Percentiles rank a stretch among this genome's conserved stretches.
These are phyloP conservation scores for Penicillium griseofulvum DNA, from an alignment of 2,329 filamentous ascomycete genomes.

Conservation along the genomic window DNA sequence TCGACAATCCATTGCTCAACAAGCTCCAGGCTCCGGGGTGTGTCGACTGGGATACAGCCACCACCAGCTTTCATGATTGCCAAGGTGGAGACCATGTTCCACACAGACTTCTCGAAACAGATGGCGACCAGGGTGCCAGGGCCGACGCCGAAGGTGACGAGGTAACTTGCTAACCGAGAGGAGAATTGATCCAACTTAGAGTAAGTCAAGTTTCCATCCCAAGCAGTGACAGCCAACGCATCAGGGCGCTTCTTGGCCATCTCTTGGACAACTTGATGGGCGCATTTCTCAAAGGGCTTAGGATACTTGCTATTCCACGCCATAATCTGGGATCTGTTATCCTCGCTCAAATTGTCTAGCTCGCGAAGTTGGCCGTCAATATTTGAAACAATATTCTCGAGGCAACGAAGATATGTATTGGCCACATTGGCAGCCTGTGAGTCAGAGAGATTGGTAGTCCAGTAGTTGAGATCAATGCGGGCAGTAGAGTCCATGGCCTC, in stretches of 20 bases:
- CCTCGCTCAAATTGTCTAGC: slow-evolving; percentile 41
- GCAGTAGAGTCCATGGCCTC: slow-evolving; percentile 45
- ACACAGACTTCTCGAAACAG: slow-evolving; percentile 30
- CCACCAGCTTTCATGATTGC: slow-evolving; percentile 33
- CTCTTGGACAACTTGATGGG: slow-evolving; percentile 29
- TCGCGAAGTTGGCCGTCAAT: slow-evolving; percentile 31
- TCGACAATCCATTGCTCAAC: slow-evolving; percentile 42
- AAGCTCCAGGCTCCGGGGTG: slow-evolving; percentile 27
- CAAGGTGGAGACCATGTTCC: slow-evolving; percentile 30
- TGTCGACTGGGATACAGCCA: slow-evolving; percentile 39
- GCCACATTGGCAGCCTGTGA: slow-evolving; percentile 41
- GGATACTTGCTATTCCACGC: slow-evolving; percentile 31
- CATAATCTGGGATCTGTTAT: slow-evolving; percentile 30
- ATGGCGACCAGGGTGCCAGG: slow-evolving; percentile 28
- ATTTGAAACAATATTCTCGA: slow-evolving; percentile 41
- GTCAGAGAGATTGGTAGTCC: slow-evolving; percentile 41
- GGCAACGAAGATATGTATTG: slow-evolving; percentile 35
- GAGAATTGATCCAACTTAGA: slow-evolving; percentile 34
- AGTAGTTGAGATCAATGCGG: slow-evolving; percentile 42
- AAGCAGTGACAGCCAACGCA: slow-evolving; percentile 29
- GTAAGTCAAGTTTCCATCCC: slow-evolving; percentile 37
- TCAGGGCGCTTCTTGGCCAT: slow-evolving; percentile 24
- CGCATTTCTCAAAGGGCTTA: slow-evolving; percentile 24
- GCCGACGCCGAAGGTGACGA: slow-evolving; percentile 29
- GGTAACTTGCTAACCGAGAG: slow-evolving; percentile 31